phyloP scores from a whole-genome alignment of 2,329 filamentous ascomycete species.

The Aspergillus ochraceoroseus region DNA sequence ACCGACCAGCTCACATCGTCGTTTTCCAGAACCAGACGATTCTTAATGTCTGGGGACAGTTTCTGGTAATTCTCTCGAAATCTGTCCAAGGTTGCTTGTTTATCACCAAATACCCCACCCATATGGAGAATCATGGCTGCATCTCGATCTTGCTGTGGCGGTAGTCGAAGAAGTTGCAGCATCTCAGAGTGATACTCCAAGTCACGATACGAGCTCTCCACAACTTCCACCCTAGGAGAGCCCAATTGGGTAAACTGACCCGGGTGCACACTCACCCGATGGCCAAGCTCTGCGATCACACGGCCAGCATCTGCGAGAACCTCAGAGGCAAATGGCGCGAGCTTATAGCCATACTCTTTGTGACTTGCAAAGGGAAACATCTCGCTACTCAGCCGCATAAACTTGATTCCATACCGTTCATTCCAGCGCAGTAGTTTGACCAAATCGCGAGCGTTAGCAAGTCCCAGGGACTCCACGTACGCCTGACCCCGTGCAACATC shows the following conservation, averaged over 20 bases:
- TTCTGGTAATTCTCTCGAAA: slow-evolving; percentile 70
- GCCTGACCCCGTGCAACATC: slow-evolving; percentile 61
- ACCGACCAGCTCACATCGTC: slow-evolving; percentile 92
- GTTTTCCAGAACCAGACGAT: slow-evolving; percentile 82
- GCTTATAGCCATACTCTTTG: slow-evolving; percentile 74
- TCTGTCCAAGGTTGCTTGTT: slow-evolving; percentile 67
- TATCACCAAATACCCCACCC: slow-evolving; percentile 86
- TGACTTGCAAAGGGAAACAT: slow-evolving; percentile 98
- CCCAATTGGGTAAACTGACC: slow-evolving; percentile 91
- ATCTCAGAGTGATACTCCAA: slow-evolving; percentile 85
- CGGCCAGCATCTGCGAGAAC: slow-evolving; percentile 70
- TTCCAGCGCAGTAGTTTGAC: slow-evolving; percentile 88
- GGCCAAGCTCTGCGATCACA: slow-evolving; percentile 71
- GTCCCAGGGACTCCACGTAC: slow-evolving; percentile 70
- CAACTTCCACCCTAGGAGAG: slow-evolving; percentile 71
- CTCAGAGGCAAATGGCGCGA: slow-evolving; percentile 76
- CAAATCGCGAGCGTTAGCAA: slow-evolving; percentile 79
- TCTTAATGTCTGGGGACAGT: slow-evolving; percentile 66
- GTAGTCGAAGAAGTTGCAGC: slow-evolving; percentile 69
- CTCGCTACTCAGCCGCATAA: slow-evolving; percentile 86
- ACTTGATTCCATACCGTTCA: slow-evolving; percentile 82
- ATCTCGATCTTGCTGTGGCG: slow-evolving; percentile 72
- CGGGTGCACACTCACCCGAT: slow-evolving; percentile 84
- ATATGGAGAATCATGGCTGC: slow-evolving; percentile 94
- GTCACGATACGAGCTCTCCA: slow-evolving; percentile 71